Percentiles rank a stretch among this genome's conserved stretches.
Conservation (phyloP, 1,284 basidiomycete genomes). For the Moesziomyces parantarcticus region DNA sequence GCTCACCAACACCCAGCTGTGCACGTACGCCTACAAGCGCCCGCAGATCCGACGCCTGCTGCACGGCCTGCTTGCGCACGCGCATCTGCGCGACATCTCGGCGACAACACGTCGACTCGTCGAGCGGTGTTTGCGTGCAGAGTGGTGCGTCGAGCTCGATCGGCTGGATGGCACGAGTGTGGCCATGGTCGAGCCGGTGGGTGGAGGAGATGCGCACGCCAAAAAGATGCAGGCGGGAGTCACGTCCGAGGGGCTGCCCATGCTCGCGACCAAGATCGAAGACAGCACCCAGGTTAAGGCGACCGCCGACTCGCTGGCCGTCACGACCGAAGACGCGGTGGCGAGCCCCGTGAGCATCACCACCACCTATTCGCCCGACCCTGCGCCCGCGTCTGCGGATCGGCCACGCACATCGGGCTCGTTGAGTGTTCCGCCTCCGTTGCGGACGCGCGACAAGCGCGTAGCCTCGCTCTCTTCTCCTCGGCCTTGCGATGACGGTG, state of each 20-base stretch:
- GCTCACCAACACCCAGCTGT: slow-evolving; percentile 91
- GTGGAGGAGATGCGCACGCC: slow-evolving; percentile 41
- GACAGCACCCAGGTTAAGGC: slow-evolving; percentile 17
- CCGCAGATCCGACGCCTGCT: slow-evolving; percentile 85
- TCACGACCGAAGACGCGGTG: slow-evolving; percentile 24
- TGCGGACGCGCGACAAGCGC: slow-evolving; percentile 37
- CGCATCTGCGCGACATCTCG: slow-evolving; percentile 76
- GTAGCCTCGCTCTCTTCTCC: slow-evolving; percentile 46
- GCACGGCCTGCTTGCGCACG: slow-evolving; percentile 80
- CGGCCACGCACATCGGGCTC: slow-evolving; percentile 3
- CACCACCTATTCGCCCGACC: slow-evolving; percentile 15
- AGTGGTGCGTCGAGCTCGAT: slow-evolving; percentile 77
- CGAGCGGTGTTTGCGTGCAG: slow-evolving; percentile 85
- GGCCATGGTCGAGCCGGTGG: slow-evolving; percentile 44
- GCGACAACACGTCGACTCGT: slow-evolving; percentile 89
- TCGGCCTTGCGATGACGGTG: not conserved
- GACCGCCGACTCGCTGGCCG: slow-evolving; percentile 24
- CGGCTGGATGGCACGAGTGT: slow-evolving; percentile 38
- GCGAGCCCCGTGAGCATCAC: slow-evolving; percentile 7
- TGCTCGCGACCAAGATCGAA: slow-evolving; percentile 33
- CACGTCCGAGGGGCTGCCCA: slow-evolving; percentile 40
- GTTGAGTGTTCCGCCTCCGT: slow-evolving; percentile 20
- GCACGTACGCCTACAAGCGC: slow-evolving; percentile 85
- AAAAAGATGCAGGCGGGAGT: slow-evolving; percentile 41
- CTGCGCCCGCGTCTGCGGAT: not conserved